These are phyloP conservation scores for Phaffia australis DNA, from an alignment of 768 basidiomycete species.

Conservation along the genomic window DNA sequence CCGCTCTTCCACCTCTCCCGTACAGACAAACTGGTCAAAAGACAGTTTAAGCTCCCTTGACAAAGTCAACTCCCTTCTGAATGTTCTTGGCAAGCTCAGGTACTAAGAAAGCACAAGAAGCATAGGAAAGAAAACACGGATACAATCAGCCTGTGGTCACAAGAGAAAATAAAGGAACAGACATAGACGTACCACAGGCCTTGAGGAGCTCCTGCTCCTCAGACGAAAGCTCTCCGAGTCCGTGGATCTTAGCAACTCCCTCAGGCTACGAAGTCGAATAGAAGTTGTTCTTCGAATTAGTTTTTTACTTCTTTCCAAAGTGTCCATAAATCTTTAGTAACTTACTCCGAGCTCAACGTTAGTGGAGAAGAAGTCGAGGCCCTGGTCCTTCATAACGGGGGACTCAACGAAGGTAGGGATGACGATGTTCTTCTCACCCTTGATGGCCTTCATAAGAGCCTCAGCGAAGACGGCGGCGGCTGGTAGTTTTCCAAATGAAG, in stretches of 20 bases:
- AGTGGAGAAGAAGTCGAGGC: constrained; percentile 88
- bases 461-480: constrained; percentile 77
- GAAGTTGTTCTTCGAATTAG: neutral
- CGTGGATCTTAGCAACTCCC: constrained; percentile 88
- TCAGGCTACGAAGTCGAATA: constrained; percentile 39
- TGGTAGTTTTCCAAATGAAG: constrained; percentile 7
- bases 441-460: constrained; percentile 70
- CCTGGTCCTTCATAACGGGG: constrained; percentile 58
- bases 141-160: no score
- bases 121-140: no score
- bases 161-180: neutral
- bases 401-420: constrained; percentile 70
- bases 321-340: constrained; percentile 15
- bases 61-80: constrained; percentile 62
- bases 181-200: constrained; percentile 45
- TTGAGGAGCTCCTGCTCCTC: constrained; percentile 78
- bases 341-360: constrained; percentile 85
- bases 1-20: neutral
- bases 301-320: neutral
- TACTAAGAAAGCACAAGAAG: constrained; percentile 45
- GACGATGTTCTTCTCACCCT: constrained; percentile 77
- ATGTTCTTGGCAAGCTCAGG: constrained; percentile 97
- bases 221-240: constrained; percentile 63
- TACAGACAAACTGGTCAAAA: neutral
- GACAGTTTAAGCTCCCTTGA: constrained; percentile 1